Evolutionary conservation across 2,329 filamentous ascomycete genomes (phyloP), one percentile per base, ranked within the genome.

Genomic region (Aspergillus fumigatiaffinis): DNA sequence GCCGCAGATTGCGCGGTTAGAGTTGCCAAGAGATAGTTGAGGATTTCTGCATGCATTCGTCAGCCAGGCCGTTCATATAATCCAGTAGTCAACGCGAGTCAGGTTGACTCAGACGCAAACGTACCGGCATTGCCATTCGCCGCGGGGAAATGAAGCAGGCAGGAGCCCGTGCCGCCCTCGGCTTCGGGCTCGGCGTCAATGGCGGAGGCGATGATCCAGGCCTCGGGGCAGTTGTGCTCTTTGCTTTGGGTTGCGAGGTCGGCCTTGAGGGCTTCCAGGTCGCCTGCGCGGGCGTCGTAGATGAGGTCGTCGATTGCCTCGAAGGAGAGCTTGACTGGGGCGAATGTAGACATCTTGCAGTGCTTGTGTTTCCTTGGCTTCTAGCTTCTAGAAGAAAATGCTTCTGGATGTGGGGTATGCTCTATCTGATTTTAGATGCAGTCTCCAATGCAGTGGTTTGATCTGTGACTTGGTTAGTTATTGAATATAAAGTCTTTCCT

Each of bases 251-350:
- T 78, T 12, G 82, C 75, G 52, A 95, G 79, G 60, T 78, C 80
- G 46, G 76, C 69, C 49, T 82, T 78, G 50, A 97, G 80, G 26
- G 93, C 89, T 20, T 81, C 77, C 56, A 86, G 79, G 62, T 97
- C 92, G 62, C 91, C 91, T 0, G 84, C 82, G 41, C 93, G 90
- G 2, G 92, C 84, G 65, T 91, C 86, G 78, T 96, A 97, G 64
- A 97, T 84, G 63, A 97, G 83, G 76, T 97, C 93, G 73, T 97
- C 92, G 68, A 95, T 88, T 73, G 92, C 85, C 53, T 96, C 92
- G 71, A 89, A 87, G 51, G 84, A 84, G 51, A 93, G 78, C 28
- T 66, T 60, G 56, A 73, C 53, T 50, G 68, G 68, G 0, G 32
- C 17, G 32, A 12, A 35, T 35, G 29, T 35, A 4, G 67, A 53